phyloP scores from a whole-genome alignment of 768 basidiomycete genomes.

The Auriscalpium microsporum region DNA sequence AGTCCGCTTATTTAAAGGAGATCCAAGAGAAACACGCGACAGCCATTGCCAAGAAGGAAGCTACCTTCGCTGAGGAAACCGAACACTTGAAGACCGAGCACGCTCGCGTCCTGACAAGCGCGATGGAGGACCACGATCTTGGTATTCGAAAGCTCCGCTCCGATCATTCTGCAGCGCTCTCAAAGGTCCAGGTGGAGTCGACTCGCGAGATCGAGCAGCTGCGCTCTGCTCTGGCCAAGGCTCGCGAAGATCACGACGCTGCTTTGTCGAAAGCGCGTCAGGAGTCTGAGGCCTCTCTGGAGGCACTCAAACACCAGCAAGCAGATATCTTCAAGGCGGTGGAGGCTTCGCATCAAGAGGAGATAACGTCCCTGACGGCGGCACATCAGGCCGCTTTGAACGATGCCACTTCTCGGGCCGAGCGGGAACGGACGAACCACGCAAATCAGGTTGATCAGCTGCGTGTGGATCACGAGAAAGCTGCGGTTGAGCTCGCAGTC shows the following conservation, averaged over 20 bases:
- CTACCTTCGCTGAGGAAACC: conserved; percentile 53
- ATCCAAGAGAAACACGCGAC: conserved; percentile 68
- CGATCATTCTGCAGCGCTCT: conserved; percentile 46
- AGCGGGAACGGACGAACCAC: conserved; percentile 34
- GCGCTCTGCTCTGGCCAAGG: conserved; percentile 32
- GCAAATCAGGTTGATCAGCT: conserved; percentile 25
- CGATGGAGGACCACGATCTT: conserved; percentile 50
- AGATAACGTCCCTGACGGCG: conserved; percentile 39
- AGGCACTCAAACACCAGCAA: conserved; percentile 46
- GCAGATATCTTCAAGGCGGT: conserved; percentile 44
- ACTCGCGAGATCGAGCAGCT: conserved; percentile 42
- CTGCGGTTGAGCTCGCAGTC: conserved; percentile 20
- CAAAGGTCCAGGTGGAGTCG: conserved; percentile 48
- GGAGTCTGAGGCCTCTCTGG: conserved; percentile 42
- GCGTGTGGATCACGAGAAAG: conserved; percentile 41
- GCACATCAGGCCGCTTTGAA: conserved; percentile 37
- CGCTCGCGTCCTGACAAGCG: conserved; percentile 38
- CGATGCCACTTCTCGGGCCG: conserved; percentile 19
- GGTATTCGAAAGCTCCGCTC: conserved; percentile 52
- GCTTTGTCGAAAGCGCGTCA: conserved; percentile 30
- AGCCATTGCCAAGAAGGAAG: conserved; percentile 59
- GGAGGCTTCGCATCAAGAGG: conserved; percentile 47
- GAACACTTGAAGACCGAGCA: conserved; percentile 63
- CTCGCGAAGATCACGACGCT: conserved; percentile 35
- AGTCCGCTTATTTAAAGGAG: conserved; percentile 48